Evolutionary conservation across 2,329 filamentous ascomycete genomes (phyloP).

Genomic region (Venturia asperata): DNA sequence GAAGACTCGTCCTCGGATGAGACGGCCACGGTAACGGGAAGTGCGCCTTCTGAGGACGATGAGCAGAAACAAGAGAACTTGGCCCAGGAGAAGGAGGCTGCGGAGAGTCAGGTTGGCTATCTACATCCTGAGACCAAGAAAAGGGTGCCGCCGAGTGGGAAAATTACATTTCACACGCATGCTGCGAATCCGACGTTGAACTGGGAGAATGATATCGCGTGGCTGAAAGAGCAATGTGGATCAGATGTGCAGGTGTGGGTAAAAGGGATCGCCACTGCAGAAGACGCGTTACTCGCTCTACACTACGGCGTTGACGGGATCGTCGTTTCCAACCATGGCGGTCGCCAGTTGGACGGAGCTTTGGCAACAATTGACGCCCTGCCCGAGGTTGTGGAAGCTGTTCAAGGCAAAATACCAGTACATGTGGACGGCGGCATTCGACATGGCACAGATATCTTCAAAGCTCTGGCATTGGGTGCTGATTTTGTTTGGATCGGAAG

Average conservation of each 20-base stretch:
- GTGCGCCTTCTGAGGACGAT: conserved; percentile 23
- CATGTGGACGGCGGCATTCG: conserved; percentile 55
- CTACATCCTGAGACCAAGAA: conserved; percentile 37
- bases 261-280: conserved; percentile 22
- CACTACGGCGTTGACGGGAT: conserved; percentile 34
- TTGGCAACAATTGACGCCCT: conserved; percentile 46
- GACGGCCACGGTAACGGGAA: neutral
- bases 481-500: conserved; percentile 45
- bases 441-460: conserved; percentile 51
- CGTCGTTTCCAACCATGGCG: conserved; percentile 53
- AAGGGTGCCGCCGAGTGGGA: conserved; percentile 33
- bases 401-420: conserved; percentile 46
- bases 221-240: conserved; percentile 81
- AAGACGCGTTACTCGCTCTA: conserved; percentile 41
- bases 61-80: conserved; percentile 45
- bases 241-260: conserved; percentile 34
- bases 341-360: conserved; percentile 51
- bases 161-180: conserved; percentile 31
- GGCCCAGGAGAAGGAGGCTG: conserved; percentile 69
- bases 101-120: conserved; percentile 55
- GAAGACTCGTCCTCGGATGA: conserved; percentile 23
- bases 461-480: conserved; percentile 48
- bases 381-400: conserved; percentile 34
- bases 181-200: conserved; percentile 79
- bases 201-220: conserved; percentile 65